Conservation (phyloP, 2,329 filamentous ascomycete species). For the Aspergillus pseudonomiae region DNA sequence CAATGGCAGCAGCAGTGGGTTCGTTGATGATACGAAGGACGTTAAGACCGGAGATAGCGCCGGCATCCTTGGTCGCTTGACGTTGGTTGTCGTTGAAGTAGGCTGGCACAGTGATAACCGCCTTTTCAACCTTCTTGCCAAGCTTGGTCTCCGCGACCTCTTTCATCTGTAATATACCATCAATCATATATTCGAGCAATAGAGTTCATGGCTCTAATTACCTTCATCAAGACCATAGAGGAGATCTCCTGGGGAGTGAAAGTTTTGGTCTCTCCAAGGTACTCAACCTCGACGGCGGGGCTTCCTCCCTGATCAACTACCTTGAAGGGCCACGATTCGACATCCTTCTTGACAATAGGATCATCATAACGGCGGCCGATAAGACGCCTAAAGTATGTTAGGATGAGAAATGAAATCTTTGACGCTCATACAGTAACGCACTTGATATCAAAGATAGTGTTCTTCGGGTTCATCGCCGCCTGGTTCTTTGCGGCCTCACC, state of each 20-base stretch:
- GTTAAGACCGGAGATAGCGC: slow-evolving; percentile 95
- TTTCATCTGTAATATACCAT: slow-evolving; percentile 74
- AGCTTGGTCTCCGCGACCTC: slow-evolving; percentile 98
- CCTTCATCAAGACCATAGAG: slow-evolving; percentile 97
- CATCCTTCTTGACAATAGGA: slow-evolving; percentile 96
- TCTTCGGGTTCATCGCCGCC: slow-evolving; percentile 97
- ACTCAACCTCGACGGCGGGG: slow-evolving; percentile 93
- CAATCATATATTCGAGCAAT: slow-evolving; percentile 23
- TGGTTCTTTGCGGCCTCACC: slow-evolving; percentile 99
- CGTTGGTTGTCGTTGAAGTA: slow-evolving; percentile 99
- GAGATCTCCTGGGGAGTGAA: slow-evolving; percentile 99
- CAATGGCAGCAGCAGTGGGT: slow-evolving; percentile 95
- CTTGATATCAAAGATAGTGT: slow-evolving; percentile 99
- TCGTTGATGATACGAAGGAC: slow-evolving; percentile 99
- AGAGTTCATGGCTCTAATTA: slow-evolving; percentile 46
- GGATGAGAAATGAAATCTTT: slow-evolving; percentile 10
- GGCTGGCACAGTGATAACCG: slow-evolving; percentile 96
- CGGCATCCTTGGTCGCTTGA: slow-evolving; percentile 98
- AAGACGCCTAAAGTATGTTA: slow-evolving; percentile 69
- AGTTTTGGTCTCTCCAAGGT: slow-evolving; percentile 89
- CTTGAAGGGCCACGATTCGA: slow-evolving; percentile 99
- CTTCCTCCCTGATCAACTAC: slow-evolving; percentile 85
- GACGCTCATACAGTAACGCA: slow-evolving; percentile 49
- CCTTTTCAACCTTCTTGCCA: slow-evolving; percentile 98
- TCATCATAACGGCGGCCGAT: slow-evolving; percentile 96